Evolutionary conservation across 139 green algal genomes (phyloP), one percentile per base, ranked within the genome.

Genomic region (Volvox reticuliferus): DNA sequence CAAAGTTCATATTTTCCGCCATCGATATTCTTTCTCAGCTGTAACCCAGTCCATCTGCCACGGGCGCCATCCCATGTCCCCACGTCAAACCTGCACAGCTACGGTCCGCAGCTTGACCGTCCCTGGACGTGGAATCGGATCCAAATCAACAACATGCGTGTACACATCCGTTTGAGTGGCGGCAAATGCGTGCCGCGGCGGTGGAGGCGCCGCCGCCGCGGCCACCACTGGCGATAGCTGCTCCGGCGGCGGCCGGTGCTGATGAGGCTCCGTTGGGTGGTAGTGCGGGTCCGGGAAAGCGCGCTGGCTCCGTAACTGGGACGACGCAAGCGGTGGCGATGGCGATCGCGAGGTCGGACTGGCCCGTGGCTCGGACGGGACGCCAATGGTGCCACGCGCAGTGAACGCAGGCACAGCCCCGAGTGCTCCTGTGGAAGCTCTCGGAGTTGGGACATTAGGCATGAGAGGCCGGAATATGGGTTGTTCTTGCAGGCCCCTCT

Each of bases 111-210:
- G 87, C 76, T 86, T 91, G 76, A 90, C 86, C 20, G 61, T 86
- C 0, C 76, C 87, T 17, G 87, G 87, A 26, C 33, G 76, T 12
- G 87, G 75, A 30, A 50, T 22, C 12, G 87, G 87, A 50, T 91
- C 76, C 76, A 91, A 77, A 62, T 91, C 87, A 33, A 91, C 76
- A 76, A 91, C 87, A 19, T 91, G 24, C 0, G 61, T 67, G 62
- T 91, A 91, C 61, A 86, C 76, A 19, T 91, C 87, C 14, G 87
- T 91, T 75, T 91, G 87, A 1, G 87, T 91, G 76, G 87, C 87
- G 17, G 55, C 75, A 22, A 67, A 77, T 0, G 75, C 19, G 12
- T 14, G 22, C 1, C 26, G 24, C 0, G 87, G 61, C 61, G 75
- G 75, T 28, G 87, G 76, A 76, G 87, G 61, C 62, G 61, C 76